Base-by-base conservation (phyloP, 495 filamentous ascomycete genomes). In the Tuber magnatum region DNA sequence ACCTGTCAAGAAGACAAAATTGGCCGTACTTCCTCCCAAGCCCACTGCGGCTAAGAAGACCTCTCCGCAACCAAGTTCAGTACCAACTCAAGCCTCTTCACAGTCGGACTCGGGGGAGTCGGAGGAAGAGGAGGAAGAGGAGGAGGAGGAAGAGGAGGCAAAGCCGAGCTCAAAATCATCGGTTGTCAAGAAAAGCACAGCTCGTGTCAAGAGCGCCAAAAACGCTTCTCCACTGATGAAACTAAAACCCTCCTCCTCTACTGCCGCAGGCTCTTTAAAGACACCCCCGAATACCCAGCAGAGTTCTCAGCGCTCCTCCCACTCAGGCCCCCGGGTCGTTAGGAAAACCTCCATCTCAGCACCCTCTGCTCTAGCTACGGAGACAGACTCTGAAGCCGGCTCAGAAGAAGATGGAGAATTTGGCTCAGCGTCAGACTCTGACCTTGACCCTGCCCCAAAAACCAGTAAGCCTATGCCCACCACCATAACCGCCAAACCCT, bases 361-460 rank as follows among this genome's bases (percentile, higher is more conserved):
- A n/a, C 28, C 28, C 22, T 35, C 24, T 35, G 42, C 41, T 38
- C 32, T 18, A 43, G n/a, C 39, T 61, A 77, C 12, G 38, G 44
- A 22, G 65, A 40, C 76, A 9, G 42, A 40, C 39, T 44, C 76
- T 28, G 76, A 77, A 12, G 56, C 39, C 46, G 42, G 28, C 1
- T 69, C 76, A 40, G 70, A 71, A 14, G 39, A 69, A 14, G 73
- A 39, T 44, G 41, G 68, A 2, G 77, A 39, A 7, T 68, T 72
- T 20, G 75, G 68, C 48, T 71, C 73, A 40, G 68, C 51, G 10
- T 51, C 69, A 14, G 77, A 78, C 35, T 74, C 71, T 1, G 77
- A 61, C 35, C 32, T 69, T 40, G 71, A 69, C 42, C 46, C 32
- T 32, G 28, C 56, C 10, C 44, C 65, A 38, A 22, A 40, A 28